Percentiles rank a stretch among this genome's conserved stretches.
These are phyloP conservation scores for Apiospora koreana DNA, from an alignment of 2,329 filamentous ascomycete genomes.

Conservation along the genomic window DNA sequence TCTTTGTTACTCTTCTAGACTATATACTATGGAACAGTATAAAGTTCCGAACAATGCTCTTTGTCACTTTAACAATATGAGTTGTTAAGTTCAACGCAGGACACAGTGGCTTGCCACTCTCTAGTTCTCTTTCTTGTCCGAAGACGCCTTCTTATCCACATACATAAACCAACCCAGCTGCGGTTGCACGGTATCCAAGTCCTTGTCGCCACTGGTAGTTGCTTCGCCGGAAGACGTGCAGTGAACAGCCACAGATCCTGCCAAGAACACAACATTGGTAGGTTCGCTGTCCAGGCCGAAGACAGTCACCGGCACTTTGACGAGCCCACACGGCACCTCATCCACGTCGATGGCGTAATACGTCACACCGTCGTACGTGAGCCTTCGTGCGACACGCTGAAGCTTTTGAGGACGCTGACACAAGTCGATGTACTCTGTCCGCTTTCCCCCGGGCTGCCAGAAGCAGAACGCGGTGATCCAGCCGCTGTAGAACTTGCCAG, in stretches of 20 bases:
- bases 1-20: too few species aligned
- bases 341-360: neutral
- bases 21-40: too few species aligned
- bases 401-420: too few species aligned
- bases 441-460: conserved; percentile 22
- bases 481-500: conserved; percentile 29
- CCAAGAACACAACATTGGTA: neutral
- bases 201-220: neutral
- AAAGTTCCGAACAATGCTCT: too few species aligned
- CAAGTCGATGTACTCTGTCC: neutral
- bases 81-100: neutral
- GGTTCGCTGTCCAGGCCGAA: accelerated
- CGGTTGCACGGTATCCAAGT: neutral
- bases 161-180: neutral
- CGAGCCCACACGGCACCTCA: neutral
- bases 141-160: neutral
- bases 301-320: neutral
- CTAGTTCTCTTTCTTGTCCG: neutral
- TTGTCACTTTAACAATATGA: too few species aligned
- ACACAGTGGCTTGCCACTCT: too few species aligned
- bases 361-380: neutral
- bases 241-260: neutral
- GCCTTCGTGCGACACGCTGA: too few species aligned
- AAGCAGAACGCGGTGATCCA: conserved; percentile 37
- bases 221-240: neutral